Conservation (phyloP, 768 basidiomycete species). For the Tephrocybe sp. region DNA sequence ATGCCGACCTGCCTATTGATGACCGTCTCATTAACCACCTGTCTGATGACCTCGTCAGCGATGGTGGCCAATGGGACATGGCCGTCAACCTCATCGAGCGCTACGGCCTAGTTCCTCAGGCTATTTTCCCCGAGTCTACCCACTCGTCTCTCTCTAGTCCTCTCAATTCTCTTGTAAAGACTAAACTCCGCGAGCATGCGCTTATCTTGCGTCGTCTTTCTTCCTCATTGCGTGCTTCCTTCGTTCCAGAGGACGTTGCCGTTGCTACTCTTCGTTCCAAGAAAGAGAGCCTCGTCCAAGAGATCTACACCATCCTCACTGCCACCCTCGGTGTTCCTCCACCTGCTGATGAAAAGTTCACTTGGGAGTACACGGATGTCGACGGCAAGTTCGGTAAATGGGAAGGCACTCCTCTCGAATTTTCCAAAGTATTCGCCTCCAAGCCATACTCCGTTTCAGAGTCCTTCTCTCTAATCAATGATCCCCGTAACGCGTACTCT, state of each 20-base stretch:
- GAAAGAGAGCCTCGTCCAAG: conserved; percentile 84
- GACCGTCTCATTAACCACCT: conserved; percentile 82
- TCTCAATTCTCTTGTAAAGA: conserved; percentile 79
- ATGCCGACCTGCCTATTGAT: conserved; percentile 77
- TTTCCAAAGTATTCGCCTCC: conserved; percentile 65
- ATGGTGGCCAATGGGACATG: conserved; percentile 98
- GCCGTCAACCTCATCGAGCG: conserved; percentile 56
- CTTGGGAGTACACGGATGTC: conserved; percentile 88
- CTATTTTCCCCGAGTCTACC: conserved; percentile 79
- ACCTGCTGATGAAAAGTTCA: conserved; percentile 64
- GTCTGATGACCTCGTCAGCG: conserved; percentile 74
- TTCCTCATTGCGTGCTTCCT: conserved; percentile 49
- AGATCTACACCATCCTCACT: conserved; percentile 81
- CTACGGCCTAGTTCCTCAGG: conserved; percentile 87
- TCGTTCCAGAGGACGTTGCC: conserved; percentile 46
- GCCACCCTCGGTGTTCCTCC: conserved; percentile 89
- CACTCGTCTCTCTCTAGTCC: conserved; percentile 76
- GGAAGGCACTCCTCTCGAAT: conserved; percentile 81
- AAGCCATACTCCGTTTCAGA: conserved; percentile 62
- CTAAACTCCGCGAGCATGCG: conserved; percentile 90
- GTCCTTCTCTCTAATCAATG: conserved; percentile 92
- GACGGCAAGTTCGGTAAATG: conserved; percentile 74
- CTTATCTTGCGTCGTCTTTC: conserved; percentile 73
- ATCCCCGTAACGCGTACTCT: conserved; percentile 83
- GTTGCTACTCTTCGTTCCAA: conserved; percentile 64